phyloP scores from a whole-genome alignment of 495 filamentous ascomycete species.

The Sphaerosporella brunnea region DNA sequence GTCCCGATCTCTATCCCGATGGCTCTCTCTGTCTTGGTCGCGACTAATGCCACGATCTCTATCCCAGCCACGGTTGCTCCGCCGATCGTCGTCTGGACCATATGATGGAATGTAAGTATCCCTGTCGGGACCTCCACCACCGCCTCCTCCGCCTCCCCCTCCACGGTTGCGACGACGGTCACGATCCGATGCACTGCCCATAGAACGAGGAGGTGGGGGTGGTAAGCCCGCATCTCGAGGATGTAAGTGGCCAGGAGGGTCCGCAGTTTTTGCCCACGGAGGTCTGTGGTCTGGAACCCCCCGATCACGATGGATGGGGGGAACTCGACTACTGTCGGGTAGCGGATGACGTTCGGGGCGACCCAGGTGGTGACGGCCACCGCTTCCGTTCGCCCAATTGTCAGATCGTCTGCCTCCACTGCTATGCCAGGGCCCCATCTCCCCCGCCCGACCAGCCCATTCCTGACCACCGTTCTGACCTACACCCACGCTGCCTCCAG shows the following conservation, averaged over 20 bases:
- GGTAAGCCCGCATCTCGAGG: slow-evolving; percentile 27
- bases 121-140: slow-evolving; percentile 28
- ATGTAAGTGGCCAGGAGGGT: slow-evolving; percentile 20
- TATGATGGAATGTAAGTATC: slow-evolving; percentile 49
- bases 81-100: slow-evolving; percentile 30
- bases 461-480: slow-evolving; percentile 47
- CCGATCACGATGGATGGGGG: slow-evolving; percentile 1
- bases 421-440: slow-evolving; percentile 32
- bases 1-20: slow-evolving; percentile 23
- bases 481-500: slow-evolving; percentile 69
- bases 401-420: slow-evolving; percentile 28
- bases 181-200: slow-evolving; percentile 15
- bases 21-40: slow-evolving; percentile 16
- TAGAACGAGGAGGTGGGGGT: slow-evolving; percentile 23
- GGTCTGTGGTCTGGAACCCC: slow-evolving; percentile 19
- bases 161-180: slow-evolving; percentile 17
- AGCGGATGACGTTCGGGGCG: neutral
- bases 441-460: slow-evolving; percentile 24
- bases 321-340: slow-evolving; percentile 2
- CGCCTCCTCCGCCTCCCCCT: slow-evolving; percentile 21
- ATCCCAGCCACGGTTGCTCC: slow-evolving; percentile 32
- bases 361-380: slow-evolving; percentile 15
- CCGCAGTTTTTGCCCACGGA: slow-evolving; percentile 18
- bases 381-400: slow-evolving; percentile 18
- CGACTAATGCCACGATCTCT: slow-evolving; percentile 11